A percentile compares a stretch with the other conserved stretches of the same genome.
Evolutionary conservation across 2,329 filamentous ascomycete species (phyloP).

Genomic region (Helotiales sp.): DNA sequence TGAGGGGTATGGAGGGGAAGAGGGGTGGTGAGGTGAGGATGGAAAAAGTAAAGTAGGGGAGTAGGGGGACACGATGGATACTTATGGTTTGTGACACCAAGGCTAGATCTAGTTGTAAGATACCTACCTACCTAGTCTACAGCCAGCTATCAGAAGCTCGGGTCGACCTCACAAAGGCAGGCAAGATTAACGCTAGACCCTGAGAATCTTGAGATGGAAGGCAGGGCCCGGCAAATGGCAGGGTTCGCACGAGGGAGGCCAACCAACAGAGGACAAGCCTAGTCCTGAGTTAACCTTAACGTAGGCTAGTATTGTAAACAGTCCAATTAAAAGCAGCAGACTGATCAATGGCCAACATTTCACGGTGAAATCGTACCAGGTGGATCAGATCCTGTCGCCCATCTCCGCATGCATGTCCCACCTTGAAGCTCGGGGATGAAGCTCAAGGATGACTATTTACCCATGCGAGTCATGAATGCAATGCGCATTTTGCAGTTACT

Average conservation of each 20-base stretch:
- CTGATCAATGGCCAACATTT: not conserved
- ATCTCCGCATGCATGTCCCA: not conserved
- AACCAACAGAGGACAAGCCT: not conserved
- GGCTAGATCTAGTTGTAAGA: not conserved
- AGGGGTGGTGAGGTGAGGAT: not conserved
- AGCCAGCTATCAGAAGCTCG: not conserved
- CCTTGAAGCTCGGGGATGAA: not conserved
- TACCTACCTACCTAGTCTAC: not conserved
- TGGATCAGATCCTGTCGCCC: too few relatives aligned
- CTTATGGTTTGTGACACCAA: constrained; percentile 2
- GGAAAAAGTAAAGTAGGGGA: not conserved
- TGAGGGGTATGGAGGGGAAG: not conserved
- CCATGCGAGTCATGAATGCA: not conserved
- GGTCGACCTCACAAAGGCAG: not conserved
- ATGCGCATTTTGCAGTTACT: not conserved
- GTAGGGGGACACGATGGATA: not conserved
- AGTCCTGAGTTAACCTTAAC: not conserved
- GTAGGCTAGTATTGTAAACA: not conserved
- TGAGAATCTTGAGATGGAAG: not conserved
- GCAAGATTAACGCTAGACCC: not conserved
- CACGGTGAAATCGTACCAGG: not conserved
- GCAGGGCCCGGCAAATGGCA: not conserved
- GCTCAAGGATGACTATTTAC: not conserved
- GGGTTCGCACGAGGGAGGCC: not conserved
- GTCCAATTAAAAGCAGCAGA: not conserved